Evolutionary conservation across 805 yeast genomes (phyloP).

Genomic region (Lachancea kluyveri): DNA sequence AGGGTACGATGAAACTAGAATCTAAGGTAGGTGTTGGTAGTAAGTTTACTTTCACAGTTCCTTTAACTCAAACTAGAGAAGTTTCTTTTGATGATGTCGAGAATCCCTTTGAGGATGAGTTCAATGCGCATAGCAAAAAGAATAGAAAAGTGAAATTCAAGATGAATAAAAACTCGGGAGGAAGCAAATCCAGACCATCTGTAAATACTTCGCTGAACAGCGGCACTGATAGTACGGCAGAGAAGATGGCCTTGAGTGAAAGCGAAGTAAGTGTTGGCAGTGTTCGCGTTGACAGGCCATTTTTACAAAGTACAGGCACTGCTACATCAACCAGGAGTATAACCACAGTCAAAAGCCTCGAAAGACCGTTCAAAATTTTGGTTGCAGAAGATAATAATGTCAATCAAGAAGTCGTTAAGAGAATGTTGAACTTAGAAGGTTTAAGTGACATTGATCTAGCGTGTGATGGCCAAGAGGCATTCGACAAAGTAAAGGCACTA

Average conservation of each 20-base stretch:
- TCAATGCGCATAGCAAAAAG: slow-evolving; percentile 47
- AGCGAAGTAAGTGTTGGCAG: slow-evolving; percentile 12
- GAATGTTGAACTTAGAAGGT: slow-evolving; percentile 87
- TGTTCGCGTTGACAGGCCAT: slow-evolving; percentile 28
- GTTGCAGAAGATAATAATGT: slow-evolving; percentile 94
- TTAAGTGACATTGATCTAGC: slow-evolving; percentile 67
- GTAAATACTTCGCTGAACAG: slow-evolving; percentile 12
- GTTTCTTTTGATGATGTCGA: slow-evolving; percentile 25
- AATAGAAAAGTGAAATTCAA: slow-evolving; percentile 40
- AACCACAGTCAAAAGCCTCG: slow-evolving; percentile 20
- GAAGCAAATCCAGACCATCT: slow-evolving; percentile 19
- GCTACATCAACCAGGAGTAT: slow-evolving; percentile 27
- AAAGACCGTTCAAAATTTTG: slow-evolving; percentile 39
- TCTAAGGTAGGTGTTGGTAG: slow-evolving; percentile 81
- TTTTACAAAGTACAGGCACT: slow-evolving; percentile 36
- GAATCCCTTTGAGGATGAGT: slow-evolving; percentile 59
- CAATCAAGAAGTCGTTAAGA: slow-evolving; percentile 85
- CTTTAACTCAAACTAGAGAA: slow-evolving; percentile 50
- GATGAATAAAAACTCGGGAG: slow-evolving; percentile 22
- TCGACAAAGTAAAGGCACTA: slow-evolving; percentile 53
- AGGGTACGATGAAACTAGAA: slow-evolving; percentile 70
- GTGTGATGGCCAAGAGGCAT: slow-evolving; percentile 87
- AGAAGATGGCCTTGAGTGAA: slow-evolving; percentile 2
- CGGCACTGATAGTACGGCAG: slow-evolving; percentile 2
- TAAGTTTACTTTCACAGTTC: slow-evolving; percentile 73